These are phyloP conservation scores for Colletotrichum nymphaeae DNA, from an alignment of 2,329 filamentous ascomycete species.

Conservation along the genomic window DNA sequence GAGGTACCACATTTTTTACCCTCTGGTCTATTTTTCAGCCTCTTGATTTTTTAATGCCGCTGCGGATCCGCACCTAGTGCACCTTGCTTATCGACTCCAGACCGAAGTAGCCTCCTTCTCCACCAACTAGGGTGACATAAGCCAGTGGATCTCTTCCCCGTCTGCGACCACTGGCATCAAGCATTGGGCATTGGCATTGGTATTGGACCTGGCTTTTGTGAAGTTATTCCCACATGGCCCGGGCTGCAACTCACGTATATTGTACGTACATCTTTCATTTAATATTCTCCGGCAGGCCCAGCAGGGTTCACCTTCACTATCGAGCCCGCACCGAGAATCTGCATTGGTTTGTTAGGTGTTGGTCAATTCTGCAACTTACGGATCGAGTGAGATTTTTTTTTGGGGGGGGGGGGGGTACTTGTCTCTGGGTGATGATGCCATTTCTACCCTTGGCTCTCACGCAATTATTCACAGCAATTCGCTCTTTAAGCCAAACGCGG, in stretches of 20 bases:
- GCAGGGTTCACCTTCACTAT: not conserved
- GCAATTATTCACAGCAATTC: not conserved
- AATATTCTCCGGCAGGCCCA: not conserved
- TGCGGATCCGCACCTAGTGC: not conserved
- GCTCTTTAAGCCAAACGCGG: not conserved
- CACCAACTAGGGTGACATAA: constrained; percentile 15
- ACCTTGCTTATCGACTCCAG: not conserved
- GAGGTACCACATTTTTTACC: not conserved
- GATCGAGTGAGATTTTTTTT: not conserved
- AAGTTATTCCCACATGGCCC: constrained; percentile 19
- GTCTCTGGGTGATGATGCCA: not conserved
- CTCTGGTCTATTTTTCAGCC: not conserved
- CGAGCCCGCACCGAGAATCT: not conserved
- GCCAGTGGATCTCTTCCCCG: constrained; percentile 3
- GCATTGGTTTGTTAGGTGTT: not conserved
- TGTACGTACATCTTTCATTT: not conserved
- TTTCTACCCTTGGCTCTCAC: not conserved
- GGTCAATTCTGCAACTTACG: not conserved
- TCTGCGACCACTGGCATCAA: constrained; percentile 1
- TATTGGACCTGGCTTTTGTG: not conserved
- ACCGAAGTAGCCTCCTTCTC: not conserved
- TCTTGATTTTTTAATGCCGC: constrained; percentile 29
- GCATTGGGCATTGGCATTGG: not conserved
- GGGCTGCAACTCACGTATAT: not conserved
- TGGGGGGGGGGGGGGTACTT: not conserved